phyloP scores from a whole-genome alignment of 495 filamentous ascomycete species.

The Eremomyces bilateralis region DNA sequence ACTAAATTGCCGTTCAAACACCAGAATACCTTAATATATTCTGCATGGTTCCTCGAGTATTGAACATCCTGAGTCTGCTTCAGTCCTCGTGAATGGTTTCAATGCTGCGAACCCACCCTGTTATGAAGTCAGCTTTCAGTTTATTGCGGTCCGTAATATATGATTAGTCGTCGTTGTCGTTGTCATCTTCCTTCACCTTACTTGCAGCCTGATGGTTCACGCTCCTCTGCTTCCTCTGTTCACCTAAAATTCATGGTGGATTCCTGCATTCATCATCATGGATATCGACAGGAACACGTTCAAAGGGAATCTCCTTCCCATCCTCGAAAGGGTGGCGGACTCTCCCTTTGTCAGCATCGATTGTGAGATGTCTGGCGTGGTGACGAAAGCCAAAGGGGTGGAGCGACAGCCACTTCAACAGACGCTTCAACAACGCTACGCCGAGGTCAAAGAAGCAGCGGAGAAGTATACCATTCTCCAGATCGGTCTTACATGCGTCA shows the following conservation, averaged over 20 bases:
- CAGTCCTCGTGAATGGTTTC: too few relatives aligned
- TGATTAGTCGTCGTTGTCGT: background rate
- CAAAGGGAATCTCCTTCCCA: slow-evolving; percentile 28
- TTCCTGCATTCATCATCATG: slow-evolving; percentile 25
- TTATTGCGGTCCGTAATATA: background rate
- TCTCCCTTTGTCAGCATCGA: slow-evolving; percentile 52
- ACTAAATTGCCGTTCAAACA: background rate
- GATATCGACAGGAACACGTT: slow-evolving; percentile 37
- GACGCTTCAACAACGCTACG: slow-evolving; percentile 25
- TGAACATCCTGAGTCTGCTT: too few relatives aligned
- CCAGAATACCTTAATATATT: too few relatives aligned
- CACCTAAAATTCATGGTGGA: background rate
- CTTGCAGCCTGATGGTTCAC: background rate
- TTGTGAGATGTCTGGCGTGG: slow-evolving; percentile 56
- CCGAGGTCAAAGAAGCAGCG: slow-evolving; percentile 39
- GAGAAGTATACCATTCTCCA: slow-evolving; percentile 54
- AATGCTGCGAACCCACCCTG: background rate
- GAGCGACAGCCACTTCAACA: slow-evolving; percentile 4
- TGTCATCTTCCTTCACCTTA: background rate
- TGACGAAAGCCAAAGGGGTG: slow-evolving; percentile 9
- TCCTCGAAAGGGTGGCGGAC: slow-evolving; percentile 36
- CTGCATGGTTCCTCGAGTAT: too few relatives aligned
- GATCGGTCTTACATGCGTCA: slow-evolving; percentile 47
- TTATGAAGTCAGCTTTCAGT: background rate
- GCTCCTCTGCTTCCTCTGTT: background rate